These are phyloP conservation scores for Solanum gandarillasii DNA, from an alignment of 257 asterid species.

Conservation along the genomic window DNA sequence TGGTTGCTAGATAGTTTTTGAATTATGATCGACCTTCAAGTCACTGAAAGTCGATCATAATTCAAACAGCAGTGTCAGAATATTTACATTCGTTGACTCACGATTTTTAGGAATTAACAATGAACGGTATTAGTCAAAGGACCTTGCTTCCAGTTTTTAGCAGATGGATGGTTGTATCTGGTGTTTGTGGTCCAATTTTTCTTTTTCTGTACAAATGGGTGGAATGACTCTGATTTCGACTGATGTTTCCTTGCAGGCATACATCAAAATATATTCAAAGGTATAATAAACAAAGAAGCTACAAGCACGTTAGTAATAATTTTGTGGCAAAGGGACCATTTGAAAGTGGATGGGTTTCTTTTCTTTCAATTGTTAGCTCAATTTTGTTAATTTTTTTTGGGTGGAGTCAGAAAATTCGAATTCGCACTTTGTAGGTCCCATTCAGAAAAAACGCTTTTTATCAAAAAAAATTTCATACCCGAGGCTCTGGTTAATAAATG, in stretches of 20 bases:
- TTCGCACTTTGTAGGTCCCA: too few species aligned
- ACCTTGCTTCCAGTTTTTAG: not conserved
- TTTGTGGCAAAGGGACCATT: not conserved
- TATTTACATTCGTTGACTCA: not conserved
- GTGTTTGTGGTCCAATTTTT: not conserved
- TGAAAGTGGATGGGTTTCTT: not conserved
- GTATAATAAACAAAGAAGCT: not conserved
- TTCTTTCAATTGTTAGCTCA: not conserved
- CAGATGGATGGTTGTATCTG: not conserved
- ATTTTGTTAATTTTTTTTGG: not conserved
- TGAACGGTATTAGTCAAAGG: not conserved
- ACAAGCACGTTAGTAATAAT: not conserved
- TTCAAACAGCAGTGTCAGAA: not conserved
- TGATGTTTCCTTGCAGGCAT: not conserved
- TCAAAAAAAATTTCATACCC: too few species aligned
- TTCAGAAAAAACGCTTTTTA: rapidly evolving
- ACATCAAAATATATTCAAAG: not conserved
- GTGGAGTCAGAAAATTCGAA: rapidly evolving
- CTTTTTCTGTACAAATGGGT: not conserved
- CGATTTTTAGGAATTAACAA: not conserved
- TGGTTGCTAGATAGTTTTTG: not conserved
- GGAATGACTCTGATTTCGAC: not conserved
- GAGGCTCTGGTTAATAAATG: too few species aligned
- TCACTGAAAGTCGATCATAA: not conserved
- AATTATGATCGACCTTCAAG: not conserved